These are phyloP conservation scores for Paspalum notatum DNA, from an alignment of 176 grass and related monocot genomes.

Conservation along the genomic window DNA sequence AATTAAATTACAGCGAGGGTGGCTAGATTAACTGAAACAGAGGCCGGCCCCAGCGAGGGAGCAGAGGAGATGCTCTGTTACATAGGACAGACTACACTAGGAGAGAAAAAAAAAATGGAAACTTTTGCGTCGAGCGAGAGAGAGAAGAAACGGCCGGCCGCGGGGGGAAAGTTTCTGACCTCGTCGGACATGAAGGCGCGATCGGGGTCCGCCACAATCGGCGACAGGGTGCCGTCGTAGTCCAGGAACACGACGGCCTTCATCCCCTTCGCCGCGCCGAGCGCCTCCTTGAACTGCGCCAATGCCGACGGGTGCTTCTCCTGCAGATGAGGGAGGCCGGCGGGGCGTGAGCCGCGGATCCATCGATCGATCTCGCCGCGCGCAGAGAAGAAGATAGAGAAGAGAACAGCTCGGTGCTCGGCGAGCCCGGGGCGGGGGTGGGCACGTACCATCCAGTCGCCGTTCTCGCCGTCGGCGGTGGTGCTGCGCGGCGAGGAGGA, in stretches of 20 bases:
- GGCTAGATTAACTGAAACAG: not conserved
- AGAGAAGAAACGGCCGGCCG: too few relatives aligned
- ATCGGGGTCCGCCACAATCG: constrained; percentile 86
- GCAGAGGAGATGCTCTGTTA: constrained; percentile 13
- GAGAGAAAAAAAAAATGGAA: not conserved
- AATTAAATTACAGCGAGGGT: not conserved
- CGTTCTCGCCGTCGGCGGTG: constrained; percentile 31
- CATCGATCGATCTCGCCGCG: not conserved
- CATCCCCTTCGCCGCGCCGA: constrained; percentile 58
- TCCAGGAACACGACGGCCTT: constrained; percentile 85
- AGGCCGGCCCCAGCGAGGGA: not conserved
- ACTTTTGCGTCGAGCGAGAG: not conserved
- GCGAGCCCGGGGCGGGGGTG: not conserved
- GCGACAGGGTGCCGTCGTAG: constrained; percentile 92
- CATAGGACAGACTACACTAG: not conserved
- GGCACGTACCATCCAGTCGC: constrained; percentile 58
- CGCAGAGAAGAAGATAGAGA: too few relatives aligned
- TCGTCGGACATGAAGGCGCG: constrained; percentile 69
- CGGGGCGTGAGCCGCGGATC: not conserved
- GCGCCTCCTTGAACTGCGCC: constrained; percentile 44
- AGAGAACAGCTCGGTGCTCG: not conserved
- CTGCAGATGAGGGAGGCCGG: not conserved
- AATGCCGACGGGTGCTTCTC: constrained; percentile 79
- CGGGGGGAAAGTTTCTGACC: constrained; percentile 16
- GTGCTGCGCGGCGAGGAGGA: constrained; percentile 65